Evolutionary conservation across 2,329 filamentous ascomycete species (phyloP), one percentile per base, ranked within the genome.

Genomic region (Mycosphaerella sp.): DNA sequence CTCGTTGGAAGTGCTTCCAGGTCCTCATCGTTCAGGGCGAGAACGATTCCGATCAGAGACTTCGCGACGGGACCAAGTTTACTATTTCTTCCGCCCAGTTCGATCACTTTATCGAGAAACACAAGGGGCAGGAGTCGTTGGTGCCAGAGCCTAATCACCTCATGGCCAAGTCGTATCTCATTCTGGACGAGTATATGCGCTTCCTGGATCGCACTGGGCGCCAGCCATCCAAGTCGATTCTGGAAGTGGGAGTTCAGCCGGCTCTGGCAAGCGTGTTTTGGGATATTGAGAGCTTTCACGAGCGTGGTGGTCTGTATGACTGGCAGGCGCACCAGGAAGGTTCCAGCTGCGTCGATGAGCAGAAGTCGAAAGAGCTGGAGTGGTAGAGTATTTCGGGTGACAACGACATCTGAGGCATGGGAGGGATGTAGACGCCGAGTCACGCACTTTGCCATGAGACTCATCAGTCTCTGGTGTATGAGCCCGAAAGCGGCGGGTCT

Each of bases 151-250:
- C 68, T 1, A 80, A 80, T 50, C 58, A 68, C 1, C 50, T 75
- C 17, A 80, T 80, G 76, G 72, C 69, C 2, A 71, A 66, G 30
- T 74, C 70, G 45, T 79, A 79, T 60, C 66, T 80, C 13, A 68
- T 80, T 30, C 53, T 79, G 18, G 77, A 79, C 52, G 77, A 79
- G 65, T 73, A 71, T 50, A 61, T 78, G 61, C 66, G 75, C 37
- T 79, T 79, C 58, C 59, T 79, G 18, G 74, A 78, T 54, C 72
- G 72, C 50, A 61, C 55, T 36, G 37, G 37, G 5, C 37, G 37
- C 5, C 37, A 40, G 37, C 63, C 67, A 25, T 68, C 67, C 6
- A 55, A 59, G 40, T 62, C 62, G 6, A 72, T 77, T 43, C 60
- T 79, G 42, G 68, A 77, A 1, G 70, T 78, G 13, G 75, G 75